Evolutionary conservation across 2,329 filamentous ascomycete genomes (phyloP).

Genomic region (Cryphonectria naterciae): DNA sequence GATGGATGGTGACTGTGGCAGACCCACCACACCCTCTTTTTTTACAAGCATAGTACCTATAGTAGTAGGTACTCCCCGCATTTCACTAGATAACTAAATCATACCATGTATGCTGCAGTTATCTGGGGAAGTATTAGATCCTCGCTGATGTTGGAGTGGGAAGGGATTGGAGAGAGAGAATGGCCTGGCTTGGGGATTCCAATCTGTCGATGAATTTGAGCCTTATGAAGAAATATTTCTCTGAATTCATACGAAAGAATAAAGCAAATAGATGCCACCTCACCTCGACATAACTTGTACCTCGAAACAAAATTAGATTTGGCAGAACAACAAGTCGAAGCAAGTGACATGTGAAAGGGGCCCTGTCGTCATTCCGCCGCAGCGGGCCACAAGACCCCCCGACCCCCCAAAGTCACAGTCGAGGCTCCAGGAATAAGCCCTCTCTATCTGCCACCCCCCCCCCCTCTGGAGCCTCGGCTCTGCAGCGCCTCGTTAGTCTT

Average conservation of each 20-base stretch:
- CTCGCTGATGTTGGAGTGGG: not conserved
- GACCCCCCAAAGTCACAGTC: not conserved
- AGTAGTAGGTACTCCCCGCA: conserved; percentile 20
- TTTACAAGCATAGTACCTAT: too few species aligned
- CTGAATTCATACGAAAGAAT: too few species aligned
- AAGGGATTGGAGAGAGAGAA: not conserved
- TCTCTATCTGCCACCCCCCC: not conserved
- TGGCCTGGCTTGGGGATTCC: not conserved
- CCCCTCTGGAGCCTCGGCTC: conserved; percentile 23
- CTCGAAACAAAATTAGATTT: too few species aligned
- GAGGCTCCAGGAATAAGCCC: conserved; percentile 17
- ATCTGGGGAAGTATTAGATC: conserved; percentile 12
- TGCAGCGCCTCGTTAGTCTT: not conserved
- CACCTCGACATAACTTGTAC: too few species aligned
- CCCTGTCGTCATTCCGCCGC: not conserved
- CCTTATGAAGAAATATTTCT: not conserved
- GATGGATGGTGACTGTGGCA: conserved; percentile 3
- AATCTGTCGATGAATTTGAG: not conserved
- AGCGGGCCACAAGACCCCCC: not conserved
- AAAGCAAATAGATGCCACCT: not conserved
- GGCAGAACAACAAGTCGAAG: too few species aligned
- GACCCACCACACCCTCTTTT: conserved; percentile 17
- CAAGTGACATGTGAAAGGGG: not conserved
- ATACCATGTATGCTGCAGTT: conserved; percentile 1
- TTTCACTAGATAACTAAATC: conserved; percentile 17